phyloP scores from a whole-genome alignment of 2,329 filamentous ascomycete genomes.

The Exophiala phaeomuriformis region DNA sequence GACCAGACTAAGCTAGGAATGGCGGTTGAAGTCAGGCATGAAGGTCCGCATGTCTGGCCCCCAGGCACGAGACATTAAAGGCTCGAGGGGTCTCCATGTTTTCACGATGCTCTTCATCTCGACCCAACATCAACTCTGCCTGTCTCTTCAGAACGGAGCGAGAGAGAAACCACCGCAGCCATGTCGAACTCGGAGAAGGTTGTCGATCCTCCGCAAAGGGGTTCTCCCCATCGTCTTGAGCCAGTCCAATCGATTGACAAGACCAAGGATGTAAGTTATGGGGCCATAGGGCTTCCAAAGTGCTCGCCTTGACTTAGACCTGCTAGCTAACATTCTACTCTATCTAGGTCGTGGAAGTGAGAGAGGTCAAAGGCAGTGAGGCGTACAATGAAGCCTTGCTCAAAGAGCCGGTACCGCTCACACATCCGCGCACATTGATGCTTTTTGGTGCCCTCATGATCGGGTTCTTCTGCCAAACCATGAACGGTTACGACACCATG shows the following conservation, averaged over 20 bases:
- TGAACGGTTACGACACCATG: constrained; percentile 54
- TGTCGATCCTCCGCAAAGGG: constrained; percentile 1
- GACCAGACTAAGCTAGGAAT: constrained; percentile 9
- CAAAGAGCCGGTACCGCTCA: constrained; percentile 39
- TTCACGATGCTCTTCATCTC: neutral
- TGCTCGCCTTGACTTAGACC: too few species aligned
- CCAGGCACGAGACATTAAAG: neutral
- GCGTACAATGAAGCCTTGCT: constrained; percentile 50
- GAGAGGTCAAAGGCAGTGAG: constrained; percentile 46
- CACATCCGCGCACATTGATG: constrained; percentile 14
- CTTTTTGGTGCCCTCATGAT: constrained; percentile 23
- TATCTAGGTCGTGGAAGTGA: constrained; percentile 27
- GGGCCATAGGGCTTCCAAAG: neutral
- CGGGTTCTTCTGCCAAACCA: constrained; percentile 44
- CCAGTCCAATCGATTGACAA: constrained; percentile 14
- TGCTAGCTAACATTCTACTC: neutral
- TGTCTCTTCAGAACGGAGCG: neutral
- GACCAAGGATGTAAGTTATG: constrained; percentile 18
- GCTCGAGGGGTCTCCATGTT: neutral
- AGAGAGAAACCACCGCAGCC: neutral
- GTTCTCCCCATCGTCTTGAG: constrained; percentile 1
- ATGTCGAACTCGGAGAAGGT: constrained; percentile 21
- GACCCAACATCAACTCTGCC: constrained; percentile 5
- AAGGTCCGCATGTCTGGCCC: too few species aligned
- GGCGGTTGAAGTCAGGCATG: neutral